Conservation (phyloP, 179 eudicot species). For the Silene coronaria region DNA sequence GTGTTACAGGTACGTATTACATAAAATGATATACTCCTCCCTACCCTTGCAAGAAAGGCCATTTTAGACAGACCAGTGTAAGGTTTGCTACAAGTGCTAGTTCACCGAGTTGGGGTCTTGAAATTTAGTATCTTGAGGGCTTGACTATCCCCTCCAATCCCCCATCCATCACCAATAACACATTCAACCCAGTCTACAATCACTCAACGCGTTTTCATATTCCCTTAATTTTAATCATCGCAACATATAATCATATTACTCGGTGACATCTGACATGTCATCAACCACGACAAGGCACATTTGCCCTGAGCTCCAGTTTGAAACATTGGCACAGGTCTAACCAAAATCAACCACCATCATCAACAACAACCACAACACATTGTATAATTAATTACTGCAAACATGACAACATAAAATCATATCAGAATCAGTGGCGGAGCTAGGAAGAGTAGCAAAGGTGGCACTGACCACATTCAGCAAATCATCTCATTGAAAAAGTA, state of each 20-base stretch:
- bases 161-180: not conserved
- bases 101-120: not conserved
- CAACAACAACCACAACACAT: not conserved
- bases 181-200: not conserved
- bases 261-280: not conserved
- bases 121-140: not conserved
- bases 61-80: no score
- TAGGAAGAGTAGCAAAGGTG: no score
- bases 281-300: not conserved
- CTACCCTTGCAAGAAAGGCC: not conserved
- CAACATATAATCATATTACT: not conserved
- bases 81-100: not conserved
- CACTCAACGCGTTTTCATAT: not conserved
- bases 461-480: not conserved
- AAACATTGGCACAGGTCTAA: no score
- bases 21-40: not conserved
- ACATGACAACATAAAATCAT: not conserved
- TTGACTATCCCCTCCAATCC: not conserved
- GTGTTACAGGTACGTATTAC: not conserved
- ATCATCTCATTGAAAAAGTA: not conserved
- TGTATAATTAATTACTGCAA: not conserved
- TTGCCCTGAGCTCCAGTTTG: no score
- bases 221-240: not conserved
- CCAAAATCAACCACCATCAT: no score
- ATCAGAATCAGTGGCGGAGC: not conserved